phyloP scores from a whole-genome alignment of 768 basidiomycete genomes.

The Xanthoconium purpureum region DNA sequence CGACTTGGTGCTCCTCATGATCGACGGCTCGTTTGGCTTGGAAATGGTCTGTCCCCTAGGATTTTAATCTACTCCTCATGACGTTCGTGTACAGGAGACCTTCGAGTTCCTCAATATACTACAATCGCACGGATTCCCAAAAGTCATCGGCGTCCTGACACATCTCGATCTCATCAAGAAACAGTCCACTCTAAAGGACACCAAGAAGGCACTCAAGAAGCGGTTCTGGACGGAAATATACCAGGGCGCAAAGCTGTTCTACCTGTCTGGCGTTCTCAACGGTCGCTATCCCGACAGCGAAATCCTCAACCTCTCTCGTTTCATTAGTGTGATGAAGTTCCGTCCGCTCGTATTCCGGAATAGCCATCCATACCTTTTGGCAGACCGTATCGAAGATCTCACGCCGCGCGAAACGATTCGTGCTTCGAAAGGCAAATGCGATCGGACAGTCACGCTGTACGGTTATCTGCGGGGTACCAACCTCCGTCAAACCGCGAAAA shows the following conservation, averaged over 20 bases:
- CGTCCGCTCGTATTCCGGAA: conserved; percentile 96
- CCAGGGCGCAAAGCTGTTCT: conserved; percentile 97
- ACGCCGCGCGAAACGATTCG: conserved; percentile 85
- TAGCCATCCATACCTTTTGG: conserved; percentile 89
- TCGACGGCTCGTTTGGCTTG: conserved; percentile 96
- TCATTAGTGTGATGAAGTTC: conserved; percentile 98
- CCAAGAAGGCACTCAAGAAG: conserved; percentile 94
- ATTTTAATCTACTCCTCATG: neutral
- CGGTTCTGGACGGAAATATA: conserved; percentile 99
- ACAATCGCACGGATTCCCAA: conserved; percentile 96
- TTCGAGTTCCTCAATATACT: conserved; percentile 98
- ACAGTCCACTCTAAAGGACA: conserved; percentile 74
- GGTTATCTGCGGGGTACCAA: conserved; percentile 94
- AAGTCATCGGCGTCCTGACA: conserved; percentile 93
- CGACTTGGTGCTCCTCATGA: conserved; percentile 94
- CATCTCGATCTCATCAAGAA: conserved; percentile 98
- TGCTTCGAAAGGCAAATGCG: conserved; percentile 78
- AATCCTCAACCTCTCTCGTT: conserved; percentile 92
- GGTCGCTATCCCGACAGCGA: conserved; percentile 97
- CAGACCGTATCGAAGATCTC: conserved; percentile 92
- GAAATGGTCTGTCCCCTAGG: conserved; percentile 77
- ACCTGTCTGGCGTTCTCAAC: conserved; percentile 93
- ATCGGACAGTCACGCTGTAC: conserved; percentile 90
- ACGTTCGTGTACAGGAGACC: conserved; percentile 67
- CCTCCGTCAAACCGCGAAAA: conserved; percentile 66